Evolutionary conservation across 768 basidiomycete species (phyloP).

Genomic region (Lactarius hengduanensis): DNA sequence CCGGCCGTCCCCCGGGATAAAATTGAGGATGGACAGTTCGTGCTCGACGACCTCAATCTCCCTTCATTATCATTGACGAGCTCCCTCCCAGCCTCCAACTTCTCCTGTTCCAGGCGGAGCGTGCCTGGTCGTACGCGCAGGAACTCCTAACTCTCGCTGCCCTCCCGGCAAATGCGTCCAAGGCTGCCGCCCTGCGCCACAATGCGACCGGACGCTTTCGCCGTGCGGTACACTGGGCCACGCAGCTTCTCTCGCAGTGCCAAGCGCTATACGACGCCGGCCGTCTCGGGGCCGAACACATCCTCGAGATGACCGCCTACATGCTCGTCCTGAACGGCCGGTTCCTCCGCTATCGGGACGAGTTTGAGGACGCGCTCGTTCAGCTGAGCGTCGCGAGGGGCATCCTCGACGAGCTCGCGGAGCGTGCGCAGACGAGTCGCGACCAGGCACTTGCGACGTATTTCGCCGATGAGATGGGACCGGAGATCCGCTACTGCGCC

Average conservation of each 20-base stretch:
- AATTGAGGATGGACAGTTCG: slow-evolving; percentile 84
- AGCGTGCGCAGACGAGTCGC: slow-evolving; percentile 62
- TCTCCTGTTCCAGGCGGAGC: slow-evolving; percentile 85
- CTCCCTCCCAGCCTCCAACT: slow-evolving; percentile 62
- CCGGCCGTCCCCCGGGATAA: slow-evolving; percentile 64
- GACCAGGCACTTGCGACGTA: slow-evolving; percentile 86
- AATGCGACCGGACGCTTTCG: slow-evolving; percentile 79
- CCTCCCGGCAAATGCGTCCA: slow-evolving; percentile 39
- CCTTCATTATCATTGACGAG: slow-evolving; percentile 21
- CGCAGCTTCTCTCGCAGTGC: slow-evolving; percentile 69
- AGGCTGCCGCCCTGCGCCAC: slow-evolving; percentile 60
- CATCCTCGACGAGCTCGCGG: slow-evolving; percentile 67
- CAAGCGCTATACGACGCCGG: slow-evolving; percentile 57
- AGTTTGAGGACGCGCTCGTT: slow-evolving; percentile 71
- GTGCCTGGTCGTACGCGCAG: slow-evolving; percentile 89
- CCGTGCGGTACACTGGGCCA: slow-evolving; percentile 75
- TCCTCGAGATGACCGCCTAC: slow-evolving; percentile 75
- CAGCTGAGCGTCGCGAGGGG: slow-evolving; percentile 77
- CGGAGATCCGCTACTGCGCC: slow-evolving; percentile 89
- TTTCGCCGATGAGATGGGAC: slow-evolving; percentile 84
- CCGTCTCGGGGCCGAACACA: slow-evolving; percentile 53
- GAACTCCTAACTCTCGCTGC: slow-evolving; percentile 57
- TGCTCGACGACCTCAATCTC: slow-evolving; percentile 18
- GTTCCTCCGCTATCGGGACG: slow-evolving; percentile 71
- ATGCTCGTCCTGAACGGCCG: slow-evolving; percentile 81